Evolutionary conservation across 306 rosid species (phyloP).

Genomic region (Styphnolobium japonicum): DNA sequence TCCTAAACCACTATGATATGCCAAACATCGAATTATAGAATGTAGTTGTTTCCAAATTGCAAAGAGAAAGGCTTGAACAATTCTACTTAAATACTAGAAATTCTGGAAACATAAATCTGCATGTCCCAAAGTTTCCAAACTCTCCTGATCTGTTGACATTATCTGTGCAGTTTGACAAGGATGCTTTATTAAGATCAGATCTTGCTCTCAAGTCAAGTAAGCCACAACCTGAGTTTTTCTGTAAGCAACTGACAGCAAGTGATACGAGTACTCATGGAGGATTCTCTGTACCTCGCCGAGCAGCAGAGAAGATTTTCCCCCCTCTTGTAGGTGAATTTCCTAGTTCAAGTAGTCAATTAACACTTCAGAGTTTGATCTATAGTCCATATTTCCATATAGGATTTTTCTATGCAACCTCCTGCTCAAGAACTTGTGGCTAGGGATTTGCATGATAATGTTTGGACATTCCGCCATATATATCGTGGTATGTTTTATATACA

Average conservation of each 20-base stretch:
- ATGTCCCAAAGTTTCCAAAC: background rate
- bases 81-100: background rate
- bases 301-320: slow-evolving; percentile 97
- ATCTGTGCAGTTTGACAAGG: slow-evolving; percentile 71
- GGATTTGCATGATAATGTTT: slow-evolving; percentile 81
- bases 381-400: slow-evolving; percentile 45
- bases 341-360: background rate
- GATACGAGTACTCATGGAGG: slow-evolving; percentile 99
- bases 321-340: slow-evolving; percentile 57
- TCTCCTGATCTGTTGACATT: slow-evolving; percentile 5
- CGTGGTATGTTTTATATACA: slow-evolving; percentile 53
- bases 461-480: slow-evolving; percentile 96
- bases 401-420: slow-evolving; percentile 89
- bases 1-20: background rate
- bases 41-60: background rate
- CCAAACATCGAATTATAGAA: background rate
- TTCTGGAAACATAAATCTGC: background rate
- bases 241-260: slow-evolving; percentile 91
- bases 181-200: slow-evolving; percentile 82
- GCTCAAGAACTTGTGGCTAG: slow-evolving; percentile 90
- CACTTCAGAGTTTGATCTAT: slow-evolving; percentile 21
- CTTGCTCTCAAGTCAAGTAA: slow-evolving; percentile 80
- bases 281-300: slow-evolving; percentile 95
- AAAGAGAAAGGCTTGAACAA: background rate
- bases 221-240: slow-evolving; percentile 87